These are phyloP conservation scores for Camelina laxa DNA, from an alignment of 345 rosid genomes.

Conservation along the genomic window DNA sequence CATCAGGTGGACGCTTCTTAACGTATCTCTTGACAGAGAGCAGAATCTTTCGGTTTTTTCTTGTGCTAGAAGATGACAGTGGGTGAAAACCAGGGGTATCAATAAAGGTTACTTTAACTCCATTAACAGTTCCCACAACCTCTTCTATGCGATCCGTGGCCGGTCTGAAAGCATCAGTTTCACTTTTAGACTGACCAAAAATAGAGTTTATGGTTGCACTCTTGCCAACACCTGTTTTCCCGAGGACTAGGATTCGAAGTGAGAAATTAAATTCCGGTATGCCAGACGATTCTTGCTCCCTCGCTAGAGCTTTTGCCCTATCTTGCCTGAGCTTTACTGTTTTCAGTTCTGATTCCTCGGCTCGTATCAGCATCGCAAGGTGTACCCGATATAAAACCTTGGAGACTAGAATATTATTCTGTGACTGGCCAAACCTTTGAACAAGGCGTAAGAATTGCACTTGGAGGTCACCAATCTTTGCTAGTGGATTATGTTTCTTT, in stretches of 20 bases:
- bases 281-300: conserved; percentile 75
- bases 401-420: conserved; percentile 67
- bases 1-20: conserved; percentile 78
- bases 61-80: conserved; percentile 53
- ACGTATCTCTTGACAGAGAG: conserved; percentile 68
- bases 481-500: conserved; percentile 56
- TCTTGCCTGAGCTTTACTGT: conserved; percentile 54
- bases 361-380: conserved; percentile 77
- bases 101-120: conserved; percentile 76
- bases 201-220: conserved; percentile 96
- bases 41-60: conserved; percentile 79
- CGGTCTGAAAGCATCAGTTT: conserved; percentile 80
- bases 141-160: conserved; percentile 71
- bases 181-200: conserved; percentile 66
- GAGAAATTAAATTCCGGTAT: conserved; percentile 71
- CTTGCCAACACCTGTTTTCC: conserved; percentile 97
- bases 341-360: conserved; percentile 71
- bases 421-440: conserved; percentile 61
- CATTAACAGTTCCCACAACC: conserved; percentile 67
- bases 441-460: conserved; percentile 76
- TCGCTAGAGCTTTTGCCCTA: conserved; percentile 62
- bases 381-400: conserved; percentile 83
- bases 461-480: conserved; percentile 68
- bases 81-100: conserved; percentile 92
- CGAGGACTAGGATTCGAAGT: conserved; percentile 74